Evolutionary conservation across 2,329 filamentous ascomycete genomes (phyloP), one percentile per base, ranked within the genome.

Genomic region (Coniella lustricola): DNA sequence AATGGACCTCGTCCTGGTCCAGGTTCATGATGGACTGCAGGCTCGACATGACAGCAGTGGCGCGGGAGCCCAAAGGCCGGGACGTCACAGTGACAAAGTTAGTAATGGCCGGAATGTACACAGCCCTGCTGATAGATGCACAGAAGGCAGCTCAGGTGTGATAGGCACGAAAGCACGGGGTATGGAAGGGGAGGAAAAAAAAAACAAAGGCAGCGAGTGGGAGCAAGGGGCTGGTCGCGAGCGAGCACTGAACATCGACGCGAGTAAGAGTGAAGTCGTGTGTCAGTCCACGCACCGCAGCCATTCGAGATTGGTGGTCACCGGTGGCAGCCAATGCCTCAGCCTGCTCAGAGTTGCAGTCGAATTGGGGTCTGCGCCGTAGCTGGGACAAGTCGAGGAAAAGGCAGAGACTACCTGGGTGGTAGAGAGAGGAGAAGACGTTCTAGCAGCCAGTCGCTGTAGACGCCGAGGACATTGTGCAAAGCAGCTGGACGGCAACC

Each of bases 1-100:
- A 61, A 54, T 69, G 66, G 57, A 74, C 73, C 57, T 76, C 73
- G 58, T 74, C 73, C 57, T 76, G 73, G 58, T 74, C 71, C 58
- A 69, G 66, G 62, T 78, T 76, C 71, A 79, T 77, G 61, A 79
- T 79, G 59, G 74, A 74, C 58, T 70, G 71, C 55, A 79, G 69
- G 60, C 72, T 76, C 56, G 74, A 69, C 75, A 79, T 78, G 65
- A 63, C 64, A 62, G 63, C 56, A 59, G 58, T 52, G 57, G 58
- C 62, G 59, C 54, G 63, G 67, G 64, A 62, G 69, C 65, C 38
- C 25, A n/a, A n/a, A 22, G 35, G 3, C 35, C 59, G 64, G 66
- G 67, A 68, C 65, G 64, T 60, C 60, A 61, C 56, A 57, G 56
- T 59, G 54, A 63, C 68, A 68, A 69, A 69, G 63, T 69, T 70